Base-by-base conservation (phyloP, 2,329 filamentous ascomycete genomes). In the Metarhizium humberi region DNA sequence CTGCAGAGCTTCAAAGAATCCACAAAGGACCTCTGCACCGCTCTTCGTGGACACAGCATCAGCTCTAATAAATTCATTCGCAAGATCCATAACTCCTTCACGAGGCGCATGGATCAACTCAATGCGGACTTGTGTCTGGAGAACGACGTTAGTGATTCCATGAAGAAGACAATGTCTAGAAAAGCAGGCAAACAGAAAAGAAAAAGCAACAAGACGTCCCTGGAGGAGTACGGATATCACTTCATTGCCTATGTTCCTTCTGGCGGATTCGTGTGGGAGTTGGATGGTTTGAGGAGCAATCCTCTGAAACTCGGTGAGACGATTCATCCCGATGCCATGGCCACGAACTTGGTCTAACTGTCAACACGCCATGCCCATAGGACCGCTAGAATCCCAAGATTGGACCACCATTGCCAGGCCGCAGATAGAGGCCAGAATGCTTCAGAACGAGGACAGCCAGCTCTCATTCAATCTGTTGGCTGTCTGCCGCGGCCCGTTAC, bases 191-290 rank as follows among this genome's bases (percentile, higher is more conserved):
- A 73, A 67, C 45, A 75, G 66, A 14, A 60, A 52, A 25, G 71
- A 70, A 38, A 75, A 75, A 50, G 73, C 71, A 5, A 73, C 6
- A 48, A 48, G 13, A 69, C 71, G 4, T 73, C 79, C 6, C 71
- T 77, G 0, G 81, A 88, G n/a, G 81, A 88, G 18, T 78, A 80
- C 13, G 85, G 82, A 0, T 94, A 87, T 65, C 92, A 97, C 66
- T 97, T 94, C 69, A 87, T 95, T 59, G 92, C 91, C 6, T 96
- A 92, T 65, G 84, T 96, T 34, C 89, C 90, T 2, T 80, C 84
- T 14, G 77, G 80, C n/a, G 85, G 82, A 2, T 75, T 82, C 55
- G 80, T 96, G 14, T 96, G 90, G 90, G 89, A 92, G 67, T 82
- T 97, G 5, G 92, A 97, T 69, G 92, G 92, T 4, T 75, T 96